A percentile compares a stretch with the other conserved stretches of the same genome.
phyloP scores from a whole-genome alignment of 441 rosid genomes.

The Populus hybrid region DNA sequence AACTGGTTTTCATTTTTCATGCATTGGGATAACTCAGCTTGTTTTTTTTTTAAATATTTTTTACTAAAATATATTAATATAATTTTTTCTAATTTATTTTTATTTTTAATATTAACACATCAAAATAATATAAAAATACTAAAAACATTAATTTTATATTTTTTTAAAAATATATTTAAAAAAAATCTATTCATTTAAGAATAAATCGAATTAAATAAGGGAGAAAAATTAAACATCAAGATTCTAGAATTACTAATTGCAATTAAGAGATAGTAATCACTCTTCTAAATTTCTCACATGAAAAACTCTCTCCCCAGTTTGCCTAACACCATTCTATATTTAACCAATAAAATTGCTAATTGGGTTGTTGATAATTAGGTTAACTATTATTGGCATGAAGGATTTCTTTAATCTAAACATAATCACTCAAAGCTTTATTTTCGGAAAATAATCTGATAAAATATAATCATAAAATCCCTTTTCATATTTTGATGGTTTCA shows the following conservation, averaged over 20 bases:
- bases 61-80: no score
- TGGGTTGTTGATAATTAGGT: neutral
- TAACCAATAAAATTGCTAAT: neutral
- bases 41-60: no score
- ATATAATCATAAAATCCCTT: neutral
- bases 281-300: neutral
- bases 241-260: neutral
- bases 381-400: neutral
- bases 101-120: no score
- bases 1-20: neutral
- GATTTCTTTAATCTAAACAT: neutral
- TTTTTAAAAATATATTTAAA: no score
- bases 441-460: neutral
- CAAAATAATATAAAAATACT: no score
- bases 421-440: neutral
- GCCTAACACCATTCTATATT: no score
- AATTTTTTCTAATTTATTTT: no score
- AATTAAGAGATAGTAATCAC: neutral
- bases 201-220: no score
- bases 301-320: no score
- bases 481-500: neutral
- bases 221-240: no score
- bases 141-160: no score
- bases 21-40: neutral
- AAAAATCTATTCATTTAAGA: no score